phyloP scores from a whole-genome alignment of 2,329 filamentous ascomycete species.

The Boeremia exigua region DNA sequence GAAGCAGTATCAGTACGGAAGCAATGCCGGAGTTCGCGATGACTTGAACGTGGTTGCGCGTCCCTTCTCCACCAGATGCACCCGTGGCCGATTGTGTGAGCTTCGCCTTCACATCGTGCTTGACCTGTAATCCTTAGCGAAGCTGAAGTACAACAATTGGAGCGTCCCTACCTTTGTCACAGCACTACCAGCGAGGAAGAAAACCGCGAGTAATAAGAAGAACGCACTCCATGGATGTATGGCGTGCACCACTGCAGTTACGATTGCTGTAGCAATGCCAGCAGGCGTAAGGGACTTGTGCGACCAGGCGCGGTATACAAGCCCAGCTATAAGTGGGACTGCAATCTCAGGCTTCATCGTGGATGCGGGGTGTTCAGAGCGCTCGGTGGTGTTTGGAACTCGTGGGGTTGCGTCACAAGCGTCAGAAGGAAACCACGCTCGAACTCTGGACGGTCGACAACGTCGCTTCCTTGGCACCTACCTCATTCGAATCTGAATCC shows the following conservation, averaged over 20 bases:
- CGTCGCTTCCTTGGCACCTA: conserved; percentile 11
- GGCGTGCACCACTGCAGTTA: conserved; percentile 81
- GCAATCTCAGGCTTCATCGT: conserved; percentile 42
- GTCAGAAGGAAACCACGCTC: background rate
- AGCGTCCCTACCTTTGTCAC: conserved; percentile 72
- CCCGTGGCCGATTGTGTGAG: conserved; percentile 81
- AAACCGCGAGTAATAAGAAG: conserved; percentile 81
- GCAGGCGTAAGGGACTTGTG: conserved; percentile 72
- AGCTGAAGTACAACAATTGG: background rate
- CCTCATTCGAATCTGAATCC: background rate
- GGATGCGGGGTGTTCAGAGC: conserved; percentile 14
- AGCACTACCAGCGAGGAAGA: conserved; percentile 84
- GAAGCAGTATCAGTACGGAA: conserved; percentile 65
- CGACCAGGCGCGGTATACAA: conserved; percentile 50
- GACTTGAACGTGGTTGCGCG: conserved; percentile 86
- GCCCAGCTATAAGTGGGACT: conserved; percentile 43
- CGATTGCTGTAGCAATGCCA: conserved; percentile 73
- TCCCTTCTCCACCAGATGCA: conserved; percentile 76
- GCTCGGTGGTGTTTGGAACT: conserved; percentile 21
- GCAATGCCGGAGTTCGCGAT: conserved; percentile 86
- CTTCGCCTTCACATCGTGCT: conserved; percentile 82
- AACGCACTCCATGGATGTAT: conserved; percentile 94
- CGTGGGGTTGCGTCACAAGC: conserved; percentile 18
- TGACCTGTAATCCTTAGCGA: conserved; percentile 63
- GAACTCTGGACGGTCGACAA: background rate